These are phyloP conservation scores for Fomitopsis pinicola DNA, from an alignment of 1,284 basidiomycete genomes.

Conservation along the genomic window DNA sequence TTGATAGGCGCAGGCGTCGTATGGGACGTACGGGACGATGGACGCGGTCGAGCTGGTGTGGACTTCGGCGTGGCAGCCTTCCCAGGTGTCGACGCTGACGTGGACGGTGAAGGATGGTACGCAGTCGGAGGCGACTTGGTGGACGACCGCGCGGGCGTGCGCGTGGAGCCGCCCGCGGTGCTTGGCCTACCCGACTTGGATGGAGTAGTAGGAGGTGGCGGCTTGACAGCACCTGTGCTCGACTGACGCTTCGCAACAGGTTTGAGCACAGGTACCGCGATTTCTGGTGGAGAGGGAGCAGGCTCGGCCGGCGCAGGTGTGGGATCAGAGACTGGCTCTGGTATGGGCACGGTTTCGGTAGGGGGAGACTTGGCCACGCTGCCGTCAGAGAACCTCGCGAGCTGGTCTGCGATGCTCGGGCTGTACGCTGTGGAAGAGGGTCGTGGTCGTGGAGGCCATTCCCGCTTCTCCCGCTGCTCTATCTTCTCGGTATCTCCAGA, in stretches of 20 bases:
- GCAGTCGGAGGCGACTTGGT: slow-evolving; percentile 26
- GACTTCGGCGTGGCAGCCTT: slow-evolving; percentile 16
- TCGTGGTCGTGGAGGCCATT: slow-evolving; percentile 62
- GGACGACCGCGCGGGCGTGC: slow-evolving; percentile 23
- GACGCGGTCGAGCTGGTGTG: slow-evolving; percentile 17
- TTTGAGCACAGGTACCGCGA: slow-evolving; percentile 8
- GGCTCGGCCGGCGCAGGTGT: background rate
- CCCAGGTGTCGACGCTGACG: slow-evolving; percentile 15
- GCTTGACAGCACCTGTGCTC: slow-evolving; percentile 9
- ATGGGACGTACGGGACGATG: slow-evolving; percentile 17
- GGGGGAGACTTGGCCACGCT: background rate
- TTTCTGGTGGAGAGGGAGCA: slow-evolving; percentile 3
- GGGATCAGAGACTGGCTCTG: background rate
- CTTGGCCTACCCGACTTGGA: slow-evolving; percentile 20
- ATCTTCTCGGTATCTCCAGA: slow-evolving; percentile 58
- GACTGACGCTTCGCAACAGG: slow-evolving; percentile 13
- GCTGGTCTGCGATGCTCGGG: slow-evolving; percentile 1
- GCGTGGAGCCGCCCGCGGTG: slow-evolving; percentile 11
- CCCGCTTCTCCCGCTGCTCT: slow-evolving; percentile 62
- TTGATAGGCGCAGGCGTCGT: slow-evolving; percentile 8
- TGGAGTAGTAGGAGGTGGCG: slow-evolving; percentile 20
- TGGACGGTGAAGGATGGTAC: slow-evolving; percentile 19
- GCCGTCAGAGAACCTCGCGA: background rate
- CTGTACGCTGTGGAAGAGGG: background rate
- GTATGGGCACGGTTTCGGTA: background rate